A percentile compares a stretch with the other conserved stretches of the same genome.
phyloP scores from a whole-genome alignment of 257 asterid genomes.

The Solanum dulcamara region DNA sequence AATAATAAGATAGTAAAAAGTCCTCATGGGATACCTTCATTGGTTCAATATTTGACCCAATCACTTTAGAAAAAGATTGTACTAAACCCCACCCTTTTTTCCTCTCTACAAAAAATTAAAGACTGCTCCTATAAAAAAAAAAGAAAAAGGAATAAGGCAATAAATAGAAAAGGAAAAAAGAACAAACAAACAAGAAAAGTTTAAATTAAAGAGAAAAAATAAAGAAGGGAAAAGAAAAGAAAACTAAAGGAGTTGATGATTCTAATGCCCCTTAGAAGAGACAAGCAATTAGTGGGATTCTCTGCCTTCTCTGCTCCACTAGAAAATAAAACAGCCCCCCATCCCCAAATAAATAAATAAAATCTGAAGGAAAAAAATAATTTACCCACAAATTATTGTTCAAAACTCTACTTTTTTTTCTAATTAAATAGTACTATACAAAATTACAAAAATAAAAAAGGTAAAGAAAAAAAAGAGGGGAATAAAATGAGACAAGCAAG shows the following conservation, averaged over 20 bases:
- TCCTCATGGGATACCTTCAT: constrained; percentile 11
- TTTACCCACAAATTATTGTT: constrained; percentile 11
- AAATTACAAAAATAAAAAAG: background rate
- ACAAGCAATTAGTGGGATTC: constrained; percentile 31
- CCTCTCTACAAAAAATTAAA: constrained; percentile 20
- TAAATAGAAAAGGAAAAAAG: constrained; percentile 18
- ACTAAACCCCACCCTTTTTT: constrained; percentile 29
- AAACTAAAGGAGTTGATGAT: constrained; percentile 10
- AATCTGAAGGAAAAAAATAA: background rate
- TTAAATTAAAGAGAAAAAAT: constrained; percentile 12
- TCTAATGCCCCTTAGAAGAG: constrained; percentile 11
- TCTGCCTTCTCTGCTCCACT: constrained; percentile 10
- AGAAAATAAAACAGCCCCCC: background rate
- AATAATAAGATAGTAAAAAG: constrained; percentile 3
- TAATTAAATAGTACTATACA: background rate
- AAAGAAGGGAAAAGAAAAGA: constrained; percentile 7
- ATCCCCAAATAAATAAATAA: background rate
- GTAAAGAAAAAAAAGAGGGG: background rate
- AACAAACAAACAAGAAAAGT: constrained; percentile 26
- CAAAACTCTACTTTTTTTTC: background rate
- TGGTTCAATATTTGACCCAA: constrained; percentile 14
- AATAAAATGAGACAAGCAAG: background rate
- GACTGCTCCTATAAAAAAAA: background rate
- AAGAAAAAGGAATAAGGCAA: constrained; percentile 41
- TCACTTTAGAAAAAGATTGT: constrained; percentile 37